A percentile compares a stretch with the other conserved stretches of the same genome.
Evolutionary conservation across 495 filamentous ascomycete genomes (phyloP).

Genomic region (Cairneyella variabilis): DNA sequence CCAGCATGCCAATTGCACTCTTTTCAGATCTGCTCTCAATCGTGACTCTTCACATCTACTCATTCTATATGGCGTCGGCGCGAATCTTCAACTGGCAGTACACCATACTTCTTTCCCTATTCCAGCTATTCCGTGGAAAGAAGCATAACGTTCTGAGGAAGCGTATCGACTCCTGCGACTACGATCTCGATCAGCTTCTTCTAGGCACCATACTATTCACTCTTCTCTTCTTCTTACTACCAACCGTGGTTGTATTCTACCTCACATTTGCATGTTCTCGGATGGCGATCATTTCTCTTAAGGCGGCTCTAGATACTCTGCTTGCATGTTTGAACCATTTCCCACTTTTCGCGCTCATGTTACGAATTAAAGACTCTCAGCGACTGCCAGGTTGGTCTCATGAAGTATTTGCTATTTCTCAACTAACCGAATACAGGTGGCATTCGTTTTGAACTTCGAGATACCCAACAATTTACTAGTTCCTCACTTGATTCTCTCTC

Average conservation of each 20-base stretch:
- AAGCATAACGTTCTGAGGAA: slow-evolving; percentile 97
- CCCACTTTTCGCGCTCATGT: slow-evolving; percentile 94
- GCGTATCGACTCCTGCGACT: slow-evolving; percentile 97
- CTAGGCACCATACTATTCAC: slow-evolving; percentile 97
- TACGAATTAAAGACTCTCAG: slow-evolving; percentile 88
- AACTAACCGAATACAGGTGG: slow-evolving; percentile 51
- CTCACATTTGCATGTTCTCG: slow-evolving; percentile 90
- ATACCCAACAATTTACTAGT: slow-evolving; percentile 49
- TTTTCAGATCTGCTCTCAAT: slow-evolving; percentile 93
- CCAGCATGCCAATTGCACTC: slow-evolving; percentile 93
- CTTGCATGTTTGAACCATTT: slow-evolving; percentile 97
- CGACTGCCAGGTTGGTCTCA: slow-evolving; percentile 70
- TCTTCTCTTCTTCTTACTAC: slow-evolving; percentile 88
- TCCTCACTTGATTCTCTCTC: slow-evolving; percentile 19
- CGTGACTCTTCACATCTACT: slow-evolving; percentile 93
- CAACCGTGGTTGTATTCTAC: slow-evolving; percentile 95
- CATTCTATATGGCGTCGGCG: slow-evolving; percentile 93
- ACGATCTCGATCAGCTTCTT: slow-evolving; percentile 95
- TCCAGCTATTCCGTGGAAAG: slow-evolving; percentile 96
- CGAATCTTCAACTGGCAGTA: slow-evolving; percentile 98
- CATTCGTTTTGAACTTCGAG: slow-evolving; percentile 84
- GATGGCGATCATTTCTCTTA: slow-evolving; percentile 90
- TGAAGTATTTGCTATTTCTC: background rate
- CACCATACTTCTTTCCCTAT: slow-evolving; percentile 90
- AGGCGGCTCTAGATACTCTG: slow-evolving; percentile 83